Percentiles rank a stretch among this genome's conserved stretches.
Evolutionary conservation across 192 early-diverging fungal genomes (phyloP).

Genomic region (Martensiomyces pterosporus): DNA sequence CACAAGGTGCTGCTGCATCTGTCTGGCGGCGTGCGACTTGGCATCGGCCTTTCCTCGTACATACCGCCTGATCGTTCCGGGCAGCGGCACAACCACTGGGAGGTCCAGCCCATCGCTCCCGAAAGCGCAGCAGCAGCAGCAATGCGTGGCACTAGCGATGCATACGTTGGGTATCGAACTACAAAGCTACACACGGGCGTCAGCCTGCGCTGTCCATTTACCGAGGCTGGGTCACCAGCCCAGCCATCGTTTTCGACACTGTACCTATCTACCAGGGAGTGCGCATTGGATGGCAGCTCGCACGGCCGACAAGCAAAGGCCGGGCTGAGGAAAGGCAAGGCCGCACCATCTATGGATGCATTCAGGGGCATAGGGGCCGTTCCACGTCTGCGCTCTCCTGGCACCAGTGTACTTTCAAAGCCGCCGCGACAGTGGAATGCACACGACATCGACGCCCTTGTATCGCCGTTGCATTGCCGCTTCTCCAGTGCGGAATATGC

Average conservation of each 20-base stretch:
- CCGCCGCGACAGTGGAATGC: constrained; percentile 22
- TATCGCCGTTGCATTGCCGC: constrained; percentile 42
- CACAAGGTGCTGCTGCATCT: constrained; percentile 47
- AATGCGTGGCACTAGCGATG: constrained; percentile 22
- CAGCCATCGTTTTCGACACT: constrained; percentile 12
- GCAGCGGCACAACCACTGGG: constrained; percentile 46
- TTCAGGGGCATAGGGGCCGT: neutral
- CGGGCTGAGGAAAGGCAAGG: neutral
- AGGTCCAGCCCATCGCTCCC: constrained; percentile 48
- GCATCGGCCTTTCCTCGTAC: constrained; percentile 45
- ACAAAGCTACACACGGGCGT: constrained; percentile 40
- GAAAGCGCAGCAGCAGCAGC: constrained; percentile 19
- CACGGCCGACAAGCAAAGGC: too few relatives aligned
- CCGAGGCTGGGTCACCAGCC: constrained; percentile 4
- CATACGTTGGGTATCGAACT: constrained; percentile 44
- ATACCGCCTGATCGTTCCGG: constrained; percentile 36
- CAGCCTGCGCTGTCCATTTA: constrained; percentile 45
- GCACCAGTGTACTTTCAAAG: constrained; percentile 16
- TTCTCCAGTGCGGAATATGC: constrained; percentile 2
- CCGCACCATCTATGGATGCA: neutral
- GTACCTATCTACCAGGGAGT: constrained; percentile 11
- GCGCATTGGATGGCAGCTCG: neutral
- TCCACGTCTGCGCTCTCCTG: constrained; percentile 18
- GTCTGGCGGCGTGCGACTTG: constrained; percentile 45
- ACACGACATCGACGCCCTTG: constrained; percentile 32